Evolutionary conservation across 2,329 filamentous ascomycete genomes (phyloP).

Genomic region (Plectosphaerella plurivora): DNA sequence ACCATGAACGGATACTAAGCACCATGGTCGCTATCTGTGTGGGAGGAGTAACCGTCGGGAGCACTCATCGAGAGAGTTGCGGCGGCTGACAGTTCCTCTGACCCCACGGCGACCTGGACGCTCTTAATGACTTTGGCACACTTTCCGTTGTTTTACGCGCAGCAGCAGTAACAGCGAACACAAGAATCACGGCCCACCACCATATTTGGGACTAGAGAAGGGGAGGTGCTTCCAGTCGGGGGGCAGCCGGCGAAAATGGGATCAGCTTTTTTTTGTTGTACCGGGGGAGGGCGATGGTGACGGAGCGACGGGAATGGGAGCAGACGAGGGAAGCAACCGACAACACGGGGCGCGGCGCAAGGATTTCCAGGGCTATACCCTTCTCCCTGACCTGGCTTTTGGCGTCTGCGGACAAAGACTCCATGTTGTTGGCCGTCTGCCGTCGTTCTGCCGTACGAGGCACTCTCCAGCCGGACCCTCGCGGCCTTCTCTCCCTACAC

Average conservation of each 20-base stretch:
- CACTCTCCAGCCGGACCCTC: background rate
- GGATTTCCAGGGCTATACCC: constrained; percentile 2
- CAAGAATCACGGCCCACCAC: background rate
- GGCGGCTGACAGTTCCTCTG: background rate
- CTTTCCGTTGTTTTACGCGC: background rate
- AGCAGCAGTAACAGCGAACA: background rate
- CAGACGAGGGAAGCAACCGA: background rate
- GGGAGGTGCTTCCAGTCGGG: background rate
- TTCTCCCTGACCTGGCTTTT: background rate
- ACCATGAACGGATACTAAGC: constrained; percentile 97
- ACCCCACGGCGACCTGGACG: background rate
- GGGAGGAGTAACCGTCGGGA: no score
- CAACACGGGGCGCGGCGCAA: background rate
- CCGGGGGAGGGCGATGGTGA: background rate
- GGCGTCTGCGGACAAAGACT: background rate
- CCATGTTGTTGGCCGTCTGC: no score
- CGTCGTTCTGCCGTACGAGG: no score
- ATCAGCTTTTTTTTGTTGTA: background rate
- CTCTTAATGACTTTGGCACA: background rate
- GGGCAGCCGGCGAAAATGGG: background rate
- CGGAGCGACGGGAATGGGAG: background rate
- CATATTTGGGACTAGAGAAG: background rate
- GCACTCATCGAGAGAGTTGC: no score
- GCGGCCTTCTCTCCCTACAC: background rate
- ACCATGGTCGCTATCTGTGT: no score